Evolutionary conservation across 768 basidiomycete species (phyloP).

Genomic region (Rickenella mellea): DNA sequence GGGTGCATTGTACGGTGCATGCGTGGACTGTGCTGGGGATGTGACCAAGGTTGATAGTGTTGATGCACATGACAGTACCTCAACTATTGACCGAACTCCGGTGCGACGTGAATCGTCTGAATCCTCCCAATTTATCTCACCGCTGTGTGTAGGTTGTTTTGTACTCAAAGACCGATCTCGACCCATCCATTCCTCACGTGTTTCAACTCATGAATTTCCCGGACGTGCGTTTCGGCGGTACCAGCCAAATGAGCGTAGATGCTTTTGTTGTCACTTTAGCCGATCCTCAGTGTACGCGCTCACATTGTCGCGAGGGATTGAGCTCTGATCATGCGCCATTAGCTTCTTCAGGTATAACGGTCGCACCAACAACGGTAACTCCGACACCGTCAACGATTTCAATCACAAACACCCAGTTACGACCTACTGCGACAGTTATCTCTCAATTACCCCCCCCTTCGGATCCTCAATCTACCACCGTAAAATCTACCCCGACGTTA

Average conservation of each 20-base stretch:
- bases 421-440: not conserved
- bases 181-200: not conserved
- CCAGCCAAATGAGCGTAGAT: not conserved
- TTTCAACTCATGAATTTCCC: not conserved
- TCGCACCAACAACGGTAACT: not conserved
- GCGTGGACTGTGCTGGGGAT: constrained; percentile 16
- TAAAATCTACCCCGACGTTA: no score
- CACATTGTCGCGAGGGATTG: not conserved
- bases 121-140: not conserved
- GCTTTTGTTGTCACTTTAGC: not conserved
- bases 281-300: not conserved
- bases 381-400: not conserved
- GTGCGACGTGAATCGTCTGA: not conserved
- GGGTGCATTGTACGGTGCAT: constrained; percentile 20
- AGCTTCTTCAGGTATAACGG: not conserved
- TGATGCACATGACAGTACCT: not conserved
- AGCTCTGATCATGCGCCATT: not conserved
- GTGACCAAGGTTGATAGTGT: not conserved
- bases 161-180: not conserved
- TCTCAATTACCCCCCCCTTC: not conserved
- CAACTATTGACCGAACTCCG: not conserved
- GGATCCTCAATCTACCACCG: no score
- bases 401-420: not conserved
- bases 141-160: not conserved
- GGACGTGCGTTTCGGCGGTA: not conserved